Base-by-base conservation (phyloP, 225 moss, liverwort and hornwort species). In the Sphagnum tenellum region DNA sequence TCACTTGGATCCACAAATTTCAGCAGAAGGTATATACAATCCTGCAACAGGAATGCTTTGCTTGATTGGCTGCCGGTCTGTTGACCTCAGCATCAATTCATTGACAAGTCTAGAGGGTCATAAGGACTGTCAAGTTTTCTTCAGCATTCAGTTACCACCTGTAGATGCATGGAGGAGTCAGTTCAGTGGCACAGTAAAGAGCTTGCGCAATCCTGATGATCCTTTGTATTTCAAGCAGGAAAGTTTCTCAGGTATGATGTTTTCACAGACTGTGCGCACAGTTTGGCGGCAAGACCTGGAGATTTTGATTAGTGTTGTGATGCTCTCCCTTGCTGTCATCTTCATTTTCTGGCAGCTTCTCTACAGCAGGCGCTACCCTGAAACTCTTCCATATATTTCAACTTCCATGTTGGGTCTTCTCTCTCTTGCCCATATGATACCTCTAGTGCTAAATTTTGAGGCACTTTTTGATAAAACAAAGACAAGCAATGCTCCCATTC, bases 381-480 rank as follows among this genome's bases (percentile, higher is more conserved):
- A 85, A 11, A 72, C 81, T 5, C 60, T 85, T n/a, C 85, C 77
- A 9, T 85, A 81, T 63, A 85, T 85, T 51, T 81, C 85, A 2
- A 85, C 78, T 9, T 85, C 73, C 74, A 85, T 85, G 85, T 55
- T 85, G 63, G 71, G 78, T 52, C 81, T 85, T 7, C 81, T 85
- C 47, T 81, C 76, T 49, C 60, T 85, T 44, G 71, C 85, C 1
- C 81, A 81, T 69, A 85, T 85, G 85, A 81, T 85, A 54, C 85
- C 85, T 5, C 60, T 85, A 54, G 76, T 85, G 29, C 81, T 85
- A 47, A 85, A 85, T 59, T 85, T 85, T 66, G 85, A 85, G 72
- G 85, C 85, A 14, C 78, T 81, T 14, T 85, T 85, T 49, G 81
- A 85, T 71, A 83, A 80, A 70, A 76, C 71, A 62, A 61, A 55